A percentile compares a stretch with the other conserved stretches of the same genome.
These are phyloP conservation scores for Mucor sp. DNA, from an alignment of 371 early-diverging fungal genomes.

Conservation along the genomic window DNA sequence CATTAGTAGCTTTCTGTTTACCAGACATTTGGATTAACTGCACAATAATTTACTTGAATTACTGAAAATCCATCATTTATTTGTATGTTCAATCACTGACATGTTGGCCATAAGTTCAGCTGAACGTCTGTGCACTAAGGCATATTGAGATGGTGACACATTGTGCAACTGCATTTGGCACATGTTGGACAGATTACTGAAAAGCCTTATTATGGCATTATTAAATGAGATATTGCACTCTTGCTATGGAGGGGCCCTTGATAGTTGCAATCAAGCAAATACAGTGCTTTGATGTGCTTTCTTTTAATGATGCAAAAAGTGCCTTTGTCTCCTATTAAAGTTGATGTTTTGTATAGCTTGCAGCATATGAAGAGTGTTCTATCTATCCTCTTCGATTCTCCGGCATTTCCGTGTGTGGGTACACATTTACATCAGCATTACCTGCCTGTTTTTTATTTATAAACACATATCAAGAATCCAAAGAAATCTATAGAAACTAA, in stretches of 20 bases:
- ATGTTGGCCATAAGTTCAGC: no score
- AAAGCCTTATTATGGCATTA: no score
- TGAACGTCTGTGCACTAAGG: no score
- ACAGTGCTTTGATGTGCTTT: background rate
- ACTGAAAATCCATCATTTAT: no score
- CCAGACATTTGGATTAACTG: background rate
- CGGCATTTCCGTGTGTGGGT: background rate
- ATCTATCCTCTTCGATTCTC: background rate
- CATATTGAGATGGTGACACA: background rate
- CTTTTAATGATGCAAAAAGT: background rate
- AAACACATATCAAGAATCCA: background rate
- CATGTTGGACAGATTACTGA: no score
- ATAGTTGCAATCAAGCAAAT: no score
- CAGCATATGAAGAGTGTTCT: background rate
- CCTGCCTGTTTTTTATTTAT: background rate
- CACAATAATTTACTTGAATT: background rate
- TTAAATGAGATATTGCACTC: no score
- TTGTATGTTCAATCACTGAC: background rate
- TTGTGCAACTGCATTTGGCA: no score
- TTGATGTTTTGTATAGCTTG: background rate
- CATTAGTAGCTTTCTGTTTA: background rate
- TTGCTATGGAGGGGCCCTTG: no score
- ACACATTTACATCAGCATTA: no score
- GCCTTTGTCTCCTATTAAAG: background rate
- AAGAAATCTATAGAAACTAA: background rate